Percentiles rank a stretch among this genome's conserved stretches.
Evolutionary conservation across 495 filamentous ascomycete genomes (phyloP).

Genomic region (Penicillium canescens): DNA sequence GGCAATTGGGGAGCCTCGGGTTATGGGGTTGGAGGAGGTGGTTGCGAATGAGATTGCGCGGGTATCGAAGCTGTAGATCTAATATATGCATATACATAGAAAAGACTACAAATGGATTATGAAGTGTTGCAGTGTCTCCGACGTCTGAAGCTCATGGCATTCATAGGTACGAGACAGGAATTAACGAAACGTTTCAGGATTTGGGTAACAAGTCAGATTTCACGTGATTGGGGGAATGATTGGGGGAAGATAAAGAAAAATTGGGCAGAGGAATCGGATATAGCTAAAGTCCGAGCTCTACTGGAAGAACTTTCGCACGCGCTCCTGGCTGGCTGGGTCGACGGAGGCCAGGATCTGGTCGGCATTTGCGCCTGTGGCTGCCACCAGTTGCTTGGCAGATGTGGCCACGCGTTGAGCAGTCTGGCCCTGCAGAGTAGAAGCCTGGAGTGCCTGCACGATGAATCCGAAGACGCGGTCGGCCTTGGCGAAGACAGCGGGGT

Average conservation of each 20-base stretch:
- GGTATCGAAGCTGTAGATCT: conserved; percentile 13
- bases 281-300: conserved; percentile 33
- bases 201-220: conserved; percentile 26
- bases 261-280: conserved; percentile 16
- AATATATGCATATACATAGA: conserved; percentile 1
- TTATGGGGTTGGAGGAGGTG: conserved; percentile 48
- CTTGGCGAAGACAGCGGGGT: conserved; percentile 75
- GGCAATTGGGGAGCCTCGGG: conserved; percentile 46
- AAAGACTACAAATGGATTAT: not conserved
- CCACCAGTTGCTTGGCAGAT: conserved; percentile 72
- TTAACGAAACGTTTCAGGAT: conserved; percentile 25
- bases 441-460: conserved; percentile 84
- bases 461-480: conserved; percentile 77
- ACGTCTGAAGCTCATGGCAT: conserved; percentile 11
- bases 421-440: conserved; percentile 84
- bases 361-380: conserved; percentile 66
- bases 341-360: conserved; percentile 69
- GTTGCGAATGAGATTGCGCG: conserved; percentile 30
- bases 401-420: conserved; percentile 70
- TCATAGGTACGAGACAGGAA: conserved; percentile 17
- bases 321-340: conserved; percentile 71
- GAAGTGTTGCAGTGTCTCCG: not conserved
- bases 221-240: conserved; percentile 28
- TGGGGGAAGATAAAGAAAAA: conserved; percentile 12
- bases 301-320: conserved; percentile 70